phyloP scores from a whole-genome alignment of 176 grass and related monocot genomes.

The Tillandsia fasciculata region DNA sequence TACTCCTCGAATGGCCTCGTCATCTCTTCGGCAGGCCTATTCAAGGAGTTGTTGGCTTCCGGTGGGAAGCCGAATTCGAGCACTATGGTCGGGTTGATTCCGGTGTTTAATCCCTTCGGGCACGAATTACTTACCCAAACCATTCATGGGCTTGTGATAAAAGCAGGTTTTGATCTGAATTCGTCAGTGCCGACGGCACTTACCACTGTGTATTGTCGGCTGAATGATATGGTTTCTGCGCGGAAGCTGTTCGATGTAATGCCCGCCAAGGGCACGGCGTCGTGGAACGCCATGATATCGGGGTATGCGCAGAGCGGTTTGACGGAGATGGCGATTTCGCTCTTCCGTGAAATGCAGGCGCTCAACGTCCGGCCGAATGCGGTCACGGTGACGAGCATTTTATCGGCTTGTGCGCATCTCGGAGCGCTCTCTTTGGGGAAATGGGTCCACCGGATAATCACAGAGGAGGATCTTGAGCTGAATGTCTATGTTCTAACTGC shows the following conservation, averaged over 20 bases:
- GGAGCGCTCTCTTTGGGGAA: constrained; percentile 19
- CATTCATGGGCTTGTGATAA: constrained; percentile 9
- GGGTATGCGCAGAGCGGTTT: constrained; percentile 24
- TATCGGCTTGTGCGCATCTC: constrained; percentile 23
- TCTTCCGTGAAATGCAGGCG: constrained; percentile 26
- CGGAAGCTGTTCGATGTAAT: constrained; percentile 13
- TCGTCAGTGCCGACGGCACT: constrained; percentile 16
- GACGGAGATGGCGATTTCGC: constrained; percentile 17
- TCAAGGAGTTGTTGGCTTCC: constrained; percentile 14
- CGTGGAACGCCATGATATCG: constrained; percentile 31
- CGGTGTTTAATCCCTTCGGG: constrained; percentile 19
- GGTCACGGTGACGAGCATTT: constrained; percentile 18
- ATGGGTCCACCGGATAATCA: constrained; percentile 19
- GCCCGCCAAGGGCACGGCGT: constrained; percentile 13
- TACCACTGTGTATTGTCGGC: constrained; percentile 18
- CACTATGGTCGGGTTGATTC: constrained; percentile 18
- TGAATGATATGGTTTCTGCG: constrained; percentile 19
- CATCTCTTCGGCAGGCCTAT: constrained; percentile 5
- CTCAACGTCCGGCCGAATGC: constrained; percentile 11
- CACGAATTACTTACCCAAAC: constrained; percentile 12
- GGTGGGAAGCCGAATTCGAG: constrained; percentile 12
- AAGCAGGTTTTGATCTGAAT: constrained; percentile 16
- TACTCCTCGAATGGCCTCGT: constrained; percentile 12
- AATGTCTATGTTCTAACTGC: constrained; percentile 25
- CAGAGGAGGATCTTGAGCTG: constrained; percentile 12